phyloP scores from a whole-genome alignment of 345 rosid species.

The Rubroshorea leprosula region DNA sequence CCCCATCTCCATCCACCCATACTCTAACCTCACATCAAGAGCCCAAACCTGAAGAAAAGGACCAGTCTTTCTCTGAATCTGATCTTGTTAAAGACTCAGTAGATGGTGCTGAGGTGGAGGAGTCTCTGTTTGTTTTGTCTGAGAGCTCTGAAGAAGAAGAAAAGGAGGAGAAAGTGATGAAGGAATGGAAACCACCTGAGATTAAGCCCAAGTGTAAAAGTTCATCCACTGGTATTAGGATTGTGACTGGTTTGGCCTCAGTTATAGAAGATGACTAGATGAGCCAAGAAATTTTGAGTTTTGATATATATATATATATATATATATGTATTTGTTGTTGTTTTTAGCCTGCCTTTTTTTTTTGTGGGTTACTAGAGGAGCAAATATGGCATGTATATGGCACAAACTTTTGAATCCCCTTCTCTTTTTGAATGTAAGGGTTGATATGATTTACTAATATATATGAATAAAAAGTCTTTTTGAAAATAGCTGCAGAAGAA shows the following conservation, averaged over 20 bases:
- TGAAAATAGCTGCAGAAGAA: too few species aligned
- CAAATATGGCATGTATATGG: slow-evolving; percentile 15
- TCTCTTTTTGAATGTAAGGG: slow-evolving; percentile 50
- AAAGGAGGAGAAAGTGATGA: slow-evolving; percentile 19
- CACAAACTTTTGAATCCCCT: slow-evolving; percentile 29
- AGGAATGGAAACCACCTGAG: slow-evolving; percentile 38
- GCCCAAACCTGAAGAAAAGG: slow-evolving; percentile 17
- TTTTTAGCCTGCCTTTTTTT: neutral
- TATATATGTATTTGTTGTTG: neutral
- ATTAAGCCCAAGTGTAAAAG: slow-evolving; percentile 44
- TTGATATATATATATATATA: neutral
- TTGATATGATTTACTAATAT: slow-evolving; percentile 27
- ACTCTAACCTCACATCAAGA: neutral
- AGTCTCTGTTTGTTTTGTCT: slow-evolving; percentile 22
- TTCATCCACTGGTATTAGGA: slow-evolving; percentile 32
- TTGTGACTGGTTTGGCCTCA: slow-evolving; percentile 55
- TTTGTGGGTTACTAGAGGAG: slow-evolving; percentile 4
- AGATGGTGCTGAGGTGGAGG: slow-evolving; percentile 17
- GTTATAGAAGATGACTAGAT: slow-evolving; percentile 29
- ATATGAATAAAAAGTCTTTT: slow-evolving; percentile 27
- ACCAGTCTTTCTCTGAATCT: slow-evolving; percentile 6
- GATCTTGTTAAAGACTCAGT: slow-evolving; percentile 7
- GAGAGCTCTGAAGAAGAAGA: slow-evolving; percentile 25
- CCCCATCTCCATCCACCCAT: too few species aligned
- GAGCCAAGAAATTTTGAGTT: slow-evolving; percentile 17